Evolutionary conservation across 345 rosid genomes (phyloP), one percentile per base, ranked within the genome.

Genomic region (Carallia pectinifolia): DNA sequence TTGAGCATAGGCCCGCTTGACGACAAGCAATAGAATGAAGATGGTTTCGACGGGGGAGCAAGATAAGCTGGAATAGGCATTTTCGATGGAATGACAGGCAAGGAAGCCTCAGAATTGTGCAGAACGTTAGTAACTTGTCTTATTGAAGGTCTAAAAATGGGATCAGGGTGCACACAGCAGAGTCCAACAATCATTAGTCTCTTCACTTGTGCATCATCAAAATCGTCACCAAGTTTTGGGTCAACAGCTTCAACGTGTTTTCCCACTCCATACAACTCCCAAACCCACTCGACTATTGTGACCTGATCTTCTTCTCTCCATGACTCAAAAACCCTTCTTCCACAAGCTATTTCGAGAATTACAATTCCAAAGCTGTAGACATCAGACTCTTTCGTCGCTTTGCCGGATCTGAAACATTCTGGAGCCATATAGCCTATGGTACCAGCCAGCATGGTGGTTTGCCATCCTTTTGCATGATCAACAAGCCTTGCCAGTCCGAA

Each of bases 401-500:
- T 67, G 61, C 73, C 72, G 9, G 62, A 44, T 4, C 15, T 15
- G 4, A 29, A 53, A 13, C 44, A 71, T 30, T 67, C 52, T 15
- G 76, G 76, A 29, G 69, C 72, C 65, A 76, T 62, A 47, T 76
- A 76, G 6, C 75, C 72, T 59, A 61, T 33, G 5, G 75, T 71
- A 16, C 79, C 75, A 0, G 79, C 69, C 59, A 76, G 34, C 44
- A 44, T 31, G 36, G 78, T 75, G 12, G 73, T 63, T 50, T 55
- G 65, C 10, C 10, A 53, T 23, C 29, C 73, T 67, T 61, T 65
- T 10, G 59, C 31, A 30, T 70, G 67, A 18, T 62, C 74, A 3
- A 53, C 67, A 23, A 70, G 74, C 54, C 74, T 15, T 1, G 60
- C 81, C 31, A 79, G 31, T 1, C 85, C 83, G 2, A 76, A 79